Percentiles rank a stretch among this genome's conserved stretches.
These are phyloP conservation scores for Yamagishiella unicocca DNA, from an alignment of 139 green algal genomes.

Conservation along the genomic window DNA sequence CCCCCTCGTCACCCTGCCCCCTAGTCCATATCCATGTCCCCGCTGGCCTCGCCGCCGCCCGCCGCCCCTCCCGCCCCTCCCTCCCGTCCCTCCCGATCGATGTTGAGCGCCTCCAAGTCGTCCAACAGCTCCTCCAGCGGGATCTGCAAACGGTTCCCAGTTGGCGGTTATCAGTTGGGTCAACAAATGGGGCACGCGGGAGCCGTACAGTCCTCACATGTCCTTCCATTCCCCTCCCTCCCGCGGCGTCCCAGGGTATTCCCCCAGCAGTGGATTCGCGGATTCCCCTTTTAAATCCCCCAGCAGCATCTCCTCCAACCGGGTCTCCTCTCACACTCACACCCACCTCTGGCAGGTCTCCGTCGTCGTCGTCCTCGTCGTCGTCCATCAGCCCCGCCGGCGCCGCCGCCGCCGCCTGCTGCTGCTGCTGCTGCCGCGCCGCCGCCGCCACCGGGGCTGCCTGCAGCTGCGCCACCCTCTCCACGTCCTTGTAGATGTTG, in stretches of 20 bases:
- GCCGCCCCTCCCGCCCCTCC: constrained; percentile 10
- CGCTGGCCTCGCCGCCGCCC: constrained; percentile 27
- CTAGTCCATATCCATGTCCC: constrained; percentile 58
- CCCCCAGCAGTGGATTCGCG: not conserved
- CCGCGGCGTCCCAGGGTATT: no score
- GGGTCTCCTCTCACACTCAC: not conserved
- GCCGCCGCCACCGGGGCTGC: not conserved
- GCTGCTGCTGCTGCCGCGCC: constrained; percentile 14
- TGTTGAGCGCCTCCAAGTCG: constrained; percentile 80
- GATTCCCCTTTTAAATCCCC: not conserved
- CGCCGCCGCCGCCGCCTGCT: not conserved
- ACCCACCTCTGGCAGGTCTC: constrained; percentile 63
- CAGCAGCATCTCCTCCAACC: not conserved
- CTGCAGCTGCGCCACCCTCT: constrained; percentile 38
- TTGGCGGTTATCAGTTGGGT: not conserved
- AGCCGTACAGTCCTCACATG: not conserved
- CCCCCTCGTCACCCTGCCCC: not conserved
- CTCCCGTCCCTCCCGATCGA: constrained; percentile 57
- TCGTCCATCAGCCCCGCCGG: constrained; percentile 33
- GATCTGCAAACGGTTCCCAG: constrained; percentile 64
- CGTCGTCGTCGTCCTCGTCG: constrained; percentile 61
- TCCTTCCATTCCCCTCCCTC: not conserved
- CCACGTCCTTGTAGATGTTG: constrained; percentile 63
- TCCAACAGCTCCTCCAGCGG: constrained; percentile 96
- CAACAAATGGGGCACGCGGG: not conserved